A percentile compares a stretch with the other conserved stretches of the same genome.
phyloP scores from a whole-genome alignment of 106 monocot genomes.

The Hemerocallis citrina region DNA sequence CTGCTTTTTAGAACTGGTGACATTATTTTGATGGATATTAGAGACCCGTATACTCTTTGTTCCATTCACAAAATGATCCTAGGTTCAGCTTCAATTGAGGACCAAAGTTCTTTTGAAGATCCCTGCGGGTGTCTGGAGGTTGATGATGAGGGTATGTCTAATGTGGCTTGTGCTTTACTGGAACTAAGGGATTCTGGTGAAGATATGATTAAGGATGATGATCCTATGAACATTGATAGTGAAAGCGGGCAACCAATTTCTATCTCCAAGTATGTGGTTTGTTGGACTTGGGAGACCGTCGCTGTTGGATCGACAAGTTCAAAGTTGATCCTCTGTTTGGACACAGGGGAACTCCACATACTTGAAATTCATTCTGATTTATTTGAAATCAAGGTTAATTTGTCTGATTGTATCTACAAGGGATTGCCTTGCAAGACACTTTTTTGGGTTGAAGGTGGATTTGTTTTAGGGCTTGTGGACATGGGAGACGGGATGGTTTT shows the following conservation, averaged over 20 bases:
- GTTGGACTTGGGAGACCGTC: conserved; percentile 78
- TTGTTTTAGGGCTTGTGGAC: conserved; percentile 68
- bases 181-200: conserved; percentile 60
- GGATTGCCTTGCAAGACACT: conserved; percentile 63
- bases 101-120: conserved; percentile 43
- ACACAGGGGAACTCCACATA: conserved; percentile 66
- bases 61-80: conserved; percentile 56
- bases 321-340: conserved; percentile 74
- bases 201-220: conserved; percentile 38
- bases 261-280: conserved; percentile 44
- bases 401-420: conserved; percentile 50
- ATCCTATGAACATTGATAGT: conserved; percentile 77
- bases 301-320: conserved; percentile 33
- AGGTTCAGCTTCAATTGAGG: conserved; percentile 36
- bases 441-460: conserved; percentile 59
- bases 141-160: conserved; percentile 80
- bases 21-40: conserved; percentile 74
- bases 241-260: conserved; percentile 15
- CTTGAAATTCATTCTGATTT: conserved; percentile 46
- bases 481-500: conserved; percentile 94
- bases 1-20: conserved; percentile 79
- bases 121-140: conserved; percentile 44
- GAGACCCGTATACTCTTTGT: conserved; percentile 42
- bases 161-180: conserved; percentile 78
- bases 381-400: conserved; percentile 36